phyloP scores from a whole-genome alignment of 2,329 filamentous ascomycete genomes.

The Pyrenophora teres region DNA sequence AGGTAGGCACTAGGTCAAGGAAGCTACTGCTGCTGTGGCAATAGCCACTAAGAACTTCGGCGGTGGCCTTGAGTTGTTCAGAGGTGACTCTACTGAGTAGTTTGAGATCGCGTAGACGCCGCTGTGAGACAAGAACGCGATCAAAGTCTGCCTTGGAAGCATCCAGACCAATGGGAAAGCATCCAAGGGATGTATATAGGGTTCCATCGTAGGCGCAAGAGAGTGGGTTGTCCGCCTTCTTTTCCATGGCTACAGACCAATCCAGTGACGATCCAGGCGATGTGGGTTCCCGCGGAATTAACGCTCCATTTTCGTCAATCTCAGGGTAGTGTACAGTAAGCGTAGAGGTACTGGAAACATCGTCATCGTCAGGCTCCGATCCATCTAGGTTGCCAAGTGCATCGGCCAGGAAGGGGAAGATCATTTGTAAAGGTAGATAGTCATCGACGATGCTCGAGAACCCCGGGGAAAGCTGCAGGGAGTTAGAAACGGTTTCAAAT shows the following conservation, averaged over 20 bases:
- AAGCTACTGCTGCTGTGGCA: slow-evolving; percentile 17
- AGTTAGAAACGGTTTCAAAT: neutral
- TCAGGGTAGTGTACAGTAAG: slow-evolving; percentile 41
- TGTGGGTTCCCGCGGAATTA: slow-evolving; percentile 22
- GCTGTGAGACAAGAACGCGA: slow-evolving; percentile 40
- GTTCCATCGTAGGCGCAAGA: slow-evolving; percentile 40
- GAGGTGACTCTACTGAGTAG: slow-evolving; percentile 34
- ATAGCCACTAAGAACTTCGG: slow-evolving; percentile 22
- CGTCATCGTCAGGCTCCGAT: slow-evolving; percentile 27
- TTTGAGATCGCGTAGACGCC: slow-evolving; percentile 35
- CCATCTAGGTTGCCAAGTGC: slow-evolving; percentile 36
- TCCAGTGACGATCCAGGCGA: slow-evolving; percentile 31
- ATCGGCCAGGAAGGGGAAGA: slow-evolving; percentile 34
- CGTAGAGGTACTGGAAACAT: slow-evolving; percentile 36
- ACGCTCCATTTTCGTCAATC: slow-evolving; percentile 36
- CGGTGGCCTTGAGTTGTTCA: slow-evolving; percentile 29
- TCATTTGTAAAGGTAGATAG: slow-evolving; percentile 33
- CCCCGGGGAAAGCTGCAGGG: slow-evolving; percentile 32
- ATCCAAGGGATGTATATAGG: slow-evolving; percentile 36
- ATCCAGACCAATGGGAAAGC: slow-evolving; percentile 45
- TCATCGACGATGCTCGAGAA: slow-evolving; percentile 40
- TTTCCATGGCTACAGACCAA: slow-evolving; percentile 36
- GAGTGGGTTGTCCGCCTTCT: slow-evolving; percentile 34
- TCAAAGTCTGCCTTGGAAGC: slow-evolving; percentile 39
- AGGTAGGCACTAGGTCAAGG: slow-evolving; percentile 27